Conservation (phyloP, 2,329 filamentous ascomycete genomes). For the Aureobasidium sp. region DNA sequence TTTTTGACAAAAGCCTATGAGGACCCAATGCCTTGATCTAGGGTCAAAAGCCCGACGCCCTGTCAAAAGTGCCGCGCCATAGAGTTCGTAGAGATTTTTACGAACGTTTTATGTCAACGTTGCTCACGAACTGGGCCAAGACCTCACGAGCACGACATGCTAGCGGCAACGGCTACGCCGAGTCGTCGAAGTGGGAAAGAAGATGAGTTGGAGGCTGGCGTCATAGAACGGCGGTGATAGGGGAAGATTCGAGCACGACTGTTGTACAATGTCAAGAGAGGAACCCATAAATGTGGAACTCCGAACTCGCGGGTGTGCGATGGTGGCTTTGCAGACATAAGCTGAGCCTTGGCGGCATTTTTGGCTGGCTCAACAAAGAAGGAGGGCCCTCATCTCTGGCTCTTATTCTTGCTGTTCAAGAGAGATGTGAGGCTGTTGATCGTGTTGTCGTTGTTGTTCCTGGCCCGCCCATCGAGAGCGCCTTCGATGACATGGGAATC, state of each 20-base stretch:
- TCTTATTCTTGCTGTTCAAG: not conserved
- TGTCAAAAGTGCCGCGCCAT: not conserved
- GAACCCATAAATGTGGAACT: no score
- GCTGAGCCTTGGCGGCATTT: slow-evolving; percentile 1
- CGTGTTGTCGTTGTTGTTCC: not conserved
- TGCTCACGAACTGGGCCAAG: not conserved
- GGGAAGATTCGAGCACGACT: no score
- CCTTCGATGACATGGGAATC: not conserved
- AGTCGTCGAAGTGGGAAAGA: not conserved
- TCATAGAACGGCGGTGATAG: no score
- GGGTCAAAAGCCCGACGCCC: no score
- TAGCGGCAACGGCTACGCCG: not conserved
- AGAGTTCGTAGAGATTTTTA: not conserved
- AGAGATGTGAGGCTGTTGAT: not conserved
- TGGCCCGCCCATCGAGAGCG: not conserved
- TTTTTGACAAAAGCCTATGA: no score
- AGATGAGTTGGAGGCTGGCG: no score
- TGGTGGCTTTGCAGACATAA: not conserved
- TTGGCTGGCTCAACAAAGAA: not conserved
- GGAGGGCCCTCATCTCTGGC: not conserved
- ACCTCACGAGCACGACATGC: not conserved
- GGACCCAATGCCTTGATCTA: not conserved
- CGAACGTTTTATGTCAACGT: not conserved
- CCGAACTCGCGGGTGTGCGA: no score
- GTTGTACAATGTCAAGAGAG: no score